Evolutionary conservation across 805 yeast species (phyloP), one percentile per base, ranked within the genome.

Genomic region (Saturnispora quitensis): DNA sequence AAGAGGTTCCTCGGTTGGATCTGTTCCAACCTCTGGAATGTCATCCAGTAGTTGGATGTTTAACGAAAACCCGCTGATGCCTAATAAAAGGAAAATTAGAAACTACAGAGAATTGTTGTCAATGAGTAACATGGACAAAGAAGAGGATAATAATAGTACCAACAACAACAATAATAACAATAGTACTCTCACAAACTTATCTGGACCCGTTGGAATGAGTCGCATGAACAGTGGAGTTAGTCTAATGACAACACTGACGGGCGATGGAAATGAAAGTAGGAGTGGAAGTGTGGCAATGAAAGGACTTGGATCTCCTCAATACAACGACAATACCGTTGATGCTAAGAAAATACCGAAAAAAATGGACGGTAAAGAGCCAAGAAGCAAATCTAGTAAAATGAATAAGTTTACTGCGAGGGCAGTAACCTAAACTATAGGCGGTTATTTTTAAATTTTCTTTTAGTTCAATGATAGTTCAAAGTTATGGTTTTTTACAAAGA

Each of bases 21-120:
- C 42, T 9, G 22, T 20, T 38, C 22, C 42, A 38, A 38, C 13
- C 2, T 9, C 42, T 18, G 42, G 42, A 40, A 40, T 12, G 3
- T 24, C 44, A 22, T 22, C 44, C 2, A 13, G 43, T 20, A 40
- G 15, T 40, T 40, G 31, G 27, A 7, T 40, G 7, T 24, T 22
- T 13, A 40, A 22, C 25, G 44, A 40, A 22, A 38, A 18, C 13
- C 10, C 17, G 8, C 6, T 17, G 10, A 22, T 9, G 9, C 10
- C 15, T 18, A 17, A n/a, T 33, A 49, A 45, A 42, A 46, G 43
- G 22, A 50, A 42, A 36, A 47, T 34, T 6, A 50, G 40, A 27
- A 48, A 43, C 20, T 53, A 53, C 20, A 44, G 53, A 33, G 50
- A 49, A 8, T 25, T 50, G 18, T 40, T 50, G 13, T 35, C 54